Base-by-base conservation (phyloP, 306 rosid genomes). In the Prosopis cineraria region DNA sequence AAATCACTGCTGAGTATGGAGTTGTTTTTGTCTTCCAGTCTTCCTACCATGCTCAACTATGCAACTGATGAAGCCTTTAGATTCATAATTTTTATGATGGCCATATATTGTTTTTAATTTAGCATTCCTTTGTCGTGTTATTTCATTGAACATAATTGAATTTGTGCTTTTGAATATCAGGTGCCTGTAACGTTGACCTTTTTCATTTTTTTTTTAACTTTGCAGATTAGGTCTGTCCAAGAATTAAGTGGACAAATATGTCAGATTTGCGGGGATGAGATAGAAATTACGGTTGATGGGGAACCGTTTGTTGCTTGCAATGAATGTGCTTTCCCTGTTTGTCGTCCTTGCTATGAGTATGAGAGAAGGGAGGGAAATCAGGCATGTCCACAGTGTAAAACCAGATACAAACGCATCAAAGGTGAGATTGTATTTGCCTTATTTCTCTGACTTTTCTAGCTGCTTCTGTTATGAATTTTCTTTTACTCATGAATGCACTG, bases 281-380 rank as follows among this genome's bases (percentile, higher is more conserved):
- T 93, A 16, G 98, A 89, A 81, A 76, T 93, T 60, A 89, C 97
- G 1, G 90, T 81, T 25, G 97, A 91, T 14, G 95, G 98, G 77
- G 98, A 93, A 86, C 91, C 88, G 9, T 89, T 93, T 83, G 98
- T 93, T 85, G 98, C 98, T 25, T 91, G 98, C 89, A 93, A 93
- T 24, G 98, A 93, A 77, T 89, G 98, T 87, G 98, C 98, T 55
- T 91, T 93, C 84, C 98, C 98, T 7, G 93, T 93, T 59, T 93
- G 98, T 48, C 87, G 93, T 78, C 93, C 91, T 53, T 93, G 98
- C 81, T 93, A 89, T 25, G 97, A 93, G 78, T 93, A 93, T 31
- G 98, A 93, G 78, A 83, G 98, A 72, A 74, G 92, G 25, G 95
- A 93, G 82, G 98, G 98, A 48, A 93, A 89, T 82, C 90, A 93